Evolutionary conservation across 2,329 filamentous ascomycete species (phyloP).

Genomic region (Plenodomus biglobosus): DNA sequence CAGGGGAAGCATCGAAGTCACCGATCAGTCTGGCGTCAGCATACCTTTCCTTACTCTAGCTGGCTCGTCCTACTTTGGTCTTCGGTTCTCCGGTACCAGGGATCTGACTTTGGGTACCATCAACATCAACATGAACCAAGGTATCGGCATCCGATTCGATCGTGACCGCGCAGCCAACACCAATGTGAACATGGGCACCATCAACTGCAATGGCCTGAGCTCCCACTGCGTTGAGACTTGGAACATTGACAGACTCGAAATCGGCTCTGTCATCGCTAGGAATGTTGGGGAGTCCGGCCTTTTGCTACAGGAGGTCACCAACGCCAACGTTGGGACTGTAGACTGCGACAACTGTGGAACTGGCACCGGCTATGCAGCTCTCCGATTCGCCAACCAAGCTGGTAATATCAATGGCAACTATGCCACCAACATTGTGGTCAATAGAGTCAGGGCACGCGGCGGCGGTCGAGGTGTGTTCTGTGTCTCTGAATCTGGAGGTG

Average conservation of each 20-base stretch:
- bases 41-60: slow-evolving; percentile 62
- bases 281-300: slow-evolving; percentile 60
- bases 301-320: slow-evolving; percentile 57
- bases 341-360: slow-evolving; percentile 58
- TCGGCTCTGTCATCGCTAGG: slow-evolving; percentile 56
- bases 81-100: slow-evolving; percentile 57
- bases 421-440: slow-evolving; percentile 55
- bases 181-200: slow-evolving; percentile 57
- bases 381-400: slow-evolving; percentile 61
- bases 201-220: slow-evolving; percentile 56
- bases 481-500: slow-evolving; percentile 59
- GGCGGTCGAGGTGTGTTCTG: slow-evolving; percentile 62
- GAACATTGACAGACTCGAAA: slow-evolving; percentile 59
- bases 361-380: slow-evolving; percentile 58
- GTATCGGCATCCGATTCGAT: slow-evolving; percentile 61
- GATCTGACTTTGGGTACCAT: slow-evolving; percentile 55
- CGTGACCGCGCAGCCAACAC: slow-evolving; percentile 56
- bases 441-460: slow-evolving; percentile 58
- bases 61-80: slow-evolving; percentile 59
- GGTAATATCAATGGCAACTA: slow-evolving; percentile 55
- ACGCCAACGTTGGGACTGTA: slow-evolving; percentile 57
- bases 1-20: slow-evolving; percentile 58
- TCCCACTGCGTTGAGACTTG: slow-evolving; percentile 62
- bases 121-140: slow-evolving; percentile 57
- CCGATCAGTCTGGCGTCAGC: slow-evolving; percentile 51